Evolutionary conservation across 1,139 yeast genomes (phyloP), one percentile per base, ranked within the genome.

Genomic region (Keqinozyma sinolaborantium): DNA sequence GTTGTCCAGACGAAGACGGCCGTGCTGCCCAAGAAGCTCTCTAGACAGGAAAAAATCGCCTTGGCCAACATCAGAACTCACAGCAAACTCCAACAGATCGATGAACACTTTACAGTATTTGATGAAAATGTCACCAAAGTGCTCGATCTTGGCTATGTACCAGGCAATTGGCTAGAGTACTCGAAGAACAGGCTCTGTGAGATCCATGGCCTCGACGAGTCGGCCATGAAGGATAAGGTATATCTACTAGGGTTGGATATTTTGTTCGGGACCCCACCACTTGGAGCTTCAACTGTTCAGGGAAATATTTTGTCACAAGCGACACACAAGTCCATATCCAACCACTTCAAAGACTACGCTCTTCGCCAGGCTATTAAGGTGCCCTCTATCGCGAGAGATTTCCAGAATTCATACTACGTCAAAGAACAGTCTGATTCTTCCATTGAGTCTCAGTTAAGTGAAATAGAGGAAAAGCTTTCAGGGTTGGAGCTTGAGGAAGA

Each of bases 91-190:
- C 51, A 49, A 30, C 47, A 49, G 13, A 32, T 67, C 6, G 67
- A 66, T 39, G 42, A 47, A 11, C 44, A 52, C 18, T 64, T 53
- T 38, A 34, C 41, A 1, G 42, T 68, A 3, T 56, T 67, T 37
- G 44, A 55, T 34, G 16, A 36, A 6, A 30, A 33, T 1, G 61
- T 64, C 3, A 48, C 49, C 4, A 56, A 51, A 30, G 62, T 65
- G 4, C 24, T 69, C 4, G 73, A 69, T 39, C 41, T 68, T 15
- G 98, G 98, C 1, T 92, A 73, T 53, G 95, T 95, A 0, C 98
- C 98, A 0, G 98, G 98, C 0, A 90, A 95, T 23, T 92, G 98
- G 98, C 73, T 90, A 9, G 86, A 81, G 44, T 94, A 84, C 20
- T 83, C 95, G 5, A 51, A 54, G 27, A 39, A 51, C 21, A 45